These are phyloP conservation scores for Microglena sp. DNA, from an alignment of 139 green algal species.

Conservation along the genomic window DNA sequence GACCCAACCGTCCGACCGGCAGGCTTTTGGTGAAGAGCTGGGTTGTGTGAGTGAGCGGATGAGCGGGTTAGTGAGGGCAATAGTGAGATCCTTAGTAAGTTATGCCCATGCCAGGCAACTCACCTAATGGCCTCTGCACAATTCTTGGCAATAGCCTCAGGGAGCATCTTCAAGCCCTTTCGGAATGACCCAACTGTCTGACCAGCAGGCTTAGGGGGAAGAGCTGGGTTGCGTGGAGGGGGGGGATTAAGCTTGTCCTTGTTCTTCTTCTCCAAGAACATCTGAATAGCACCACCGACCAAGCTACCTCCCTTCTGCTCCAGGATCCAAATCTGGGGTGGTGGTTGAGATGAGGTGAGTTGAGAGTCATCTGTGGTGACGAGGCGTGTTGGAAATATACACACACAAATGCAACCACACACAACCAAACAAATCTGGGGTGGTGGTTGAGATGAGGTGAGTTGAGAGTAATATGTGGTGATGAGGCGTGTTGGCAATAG, in stretches of 20 bases:
- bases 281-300: constrained; percentile 80
- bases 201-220: constrained; percentile 78
- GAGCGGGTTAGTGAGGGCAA: too few relatives aligned
- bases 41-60: constrained; percentile 67
- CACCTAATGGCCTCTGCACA: background rate
- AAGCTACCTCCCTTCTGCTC: constrained; percentile 86
- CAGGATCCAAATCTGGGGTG: constrained; percentile 78
- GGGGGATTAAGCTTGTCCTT: too few relatives aligned
- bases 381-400: too few relatives aligned
- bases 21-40: constrained; percentile 81
- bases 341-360: background rate
- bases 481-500: too few relatives aligned
- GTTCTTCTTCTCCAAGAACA: constrained; percentile 64
- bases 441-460: too few relatives aligned
- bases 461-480: too few relatives aligned
- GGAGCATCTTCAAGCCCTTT: constrained; percentile 78
- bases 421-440: background rate
- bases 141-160: constrained; percentile 44
- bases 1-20: constrained; percentile 69
- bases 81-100: too few relatives aligned
- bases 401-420: background rate
- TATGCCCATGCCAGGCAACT: background rate
- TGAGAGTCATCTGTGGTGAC: background rate
- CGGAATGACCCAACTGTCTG: constrained; percentile 84
- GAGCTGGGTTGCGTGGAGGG: constrained; percentile 64